Evolutionary conservation across 345 rosid genomes (phyloP), one percentile per base, ranked within the genome.

Genomic region (Combretum micranthum): DNA sequence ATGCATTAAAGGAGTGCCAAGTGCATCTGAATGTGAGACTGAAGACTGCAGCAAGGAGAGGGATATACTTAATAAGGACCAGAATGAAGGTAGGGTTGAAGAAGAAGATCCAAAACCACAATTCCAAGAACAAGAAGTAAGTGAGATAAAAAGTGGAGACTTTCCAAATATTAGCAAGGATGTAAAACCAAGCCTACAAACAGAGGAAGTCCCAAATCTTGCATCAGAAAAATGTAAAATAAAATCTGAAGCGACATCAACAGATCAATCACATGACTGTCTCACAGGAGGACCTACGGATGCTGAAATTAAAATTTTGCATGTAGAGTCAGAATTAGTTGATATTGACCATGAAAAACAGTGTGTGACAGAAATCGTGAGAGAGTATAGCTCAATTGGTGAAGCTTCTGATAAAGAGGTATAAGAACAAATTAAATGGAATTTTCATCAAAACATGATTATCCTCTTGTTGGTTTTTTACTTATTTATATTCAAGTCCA

Each of bases 161-260:
- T 44, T 52, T 32, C 50, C 45, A 47, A 45, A 39, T 16, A 47
- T 22, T 0, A 20, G 19, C 20, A 39, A 37, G 43, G 20, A 12
- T 20, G 37, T 18, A n/a, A 37, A 44, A 32, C 42, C 57, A 15
- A 47, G 46, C 23, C 4, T 17, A 32, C 39, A 32, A 1, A 32
- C 9, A 32, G 39, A 32, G 39, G 10, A 11, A 17, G 16, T 25
- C 46, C 9, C 47, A 8, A 45, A 53, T 45, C 45, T 46, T 19
- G 42, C 66, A 16, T 47, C 20, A 16, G 51, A 62, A 44, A 55
- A 53, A 26, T n/a, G 53, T 20, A 44, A 54, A 56, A 12, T 22
- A 2, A 54, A 43, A 8, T 49, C 47, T 53, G 59, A 62, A 46
- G 18, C 12, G 0, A 44, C 21, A 43, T 25, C 51, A 0, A 26